phyloP scores from a whole-genome alignment of 106 monocot genomes.

The Xerophyta viscosa region DNA sequence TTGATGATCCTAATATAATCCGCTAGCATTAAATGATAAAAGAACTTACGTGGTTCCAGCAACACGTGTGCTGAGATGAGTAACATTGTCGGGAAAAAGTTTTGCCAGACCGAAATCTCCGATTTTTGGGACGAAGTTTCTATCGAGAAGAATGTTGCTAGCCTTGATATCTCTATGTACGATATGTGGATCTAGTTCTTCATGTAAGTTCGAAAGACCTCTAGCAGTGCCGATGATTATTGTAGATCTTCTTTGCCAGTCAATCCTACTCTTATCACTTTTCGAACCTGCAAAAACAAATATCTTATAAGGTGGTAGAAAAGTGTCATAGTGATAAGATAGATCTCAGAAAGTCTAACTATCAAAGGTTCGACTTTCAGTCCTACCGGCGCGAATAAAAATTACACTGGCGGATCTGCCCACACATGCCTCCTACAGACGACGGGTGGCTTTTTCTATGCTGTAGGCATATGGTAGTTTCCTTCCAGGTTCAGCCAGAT shows the following conservation, averaged over 20 bases:
- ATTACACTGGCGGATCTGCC: too few species aligned
- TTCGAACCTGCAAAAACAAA: constrained; percentile 21
- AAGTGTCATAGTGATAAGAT: too few species aligned
- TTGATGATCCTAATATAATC: background rate
- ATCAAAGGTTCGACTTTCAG: too few species aligned
- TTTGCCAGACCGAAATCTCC: constrained; percentile 75
- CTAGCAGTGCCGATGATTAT: constrained; percentile 50
- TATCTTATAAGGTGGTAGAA: too few species aligned
- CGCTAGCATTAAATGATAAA: background rate
- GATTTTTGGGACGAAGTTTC: constrained; percentile 57
- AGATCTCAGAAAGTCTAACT: too few species aligned
- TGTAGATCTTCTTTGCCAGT: constrained; percentile 40
- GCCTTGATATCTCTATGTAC: constrained; percentile 81
- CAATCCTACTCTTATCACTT: constrained; percentile 13
- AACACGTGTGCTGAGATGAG: constrained; percentile 65
- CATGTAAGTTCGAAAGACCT: constrained; percentile 61
- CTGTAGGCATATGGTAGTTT: too few species aligned
- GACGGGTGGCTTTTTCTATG: too few species aligned
- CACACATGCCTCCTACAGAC: too few species aligned
- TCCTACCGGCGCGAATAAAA: too few species aligned
- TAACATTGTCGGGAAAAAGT: constrained; percentile 51
- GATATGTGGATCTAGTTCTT: constrained; percentile 42
- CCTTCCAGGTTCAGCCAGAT: background rate
- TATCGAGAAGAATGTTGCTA: constrained; percentile 63
- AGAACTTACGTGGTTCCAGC: constrained; percentile 58